Evolutionary conservation across 257 asterid genomes (phyloP), one percentile per base, ranked within the genome.

Genomic region (Apocynum venetum): DNA sequence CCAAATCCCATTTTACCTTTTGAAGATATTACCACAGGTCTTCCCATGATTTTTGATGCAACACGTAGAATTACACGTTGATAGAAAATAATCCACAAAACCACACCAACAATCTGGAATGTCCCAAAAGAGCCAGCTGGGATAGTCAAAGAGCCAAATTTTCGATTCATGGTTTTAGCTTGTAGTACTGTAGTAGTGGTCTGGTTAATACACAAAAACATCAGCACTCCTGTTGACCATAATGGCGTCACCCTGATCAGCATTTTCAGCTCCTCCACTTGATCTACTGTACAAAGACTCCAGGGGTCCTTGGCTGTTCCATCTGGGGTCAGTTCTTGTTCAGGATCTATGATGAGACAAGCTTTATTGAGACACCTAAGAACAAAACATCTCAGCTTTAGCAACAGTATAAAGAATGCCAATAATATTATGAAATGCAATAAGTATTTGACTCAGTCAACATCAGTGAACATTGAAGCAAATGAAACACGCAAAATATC

Each of bases 321-420:
- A n/a, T 86, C 85, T 3, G 82, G 20, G 19, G 82, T 83, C 67
- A 85, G 61, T 55, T 89, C 96, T 43, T 46, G 70, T 31, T 48
- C 78, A 3, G 84, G 83, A 79, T 89, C 89, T 78, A 57, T 76
- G 12, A 90, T 67, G 47, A 89, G 73, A 86, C 98, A 93, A 3
- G 96, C 97, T 80, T 89, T 90, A 51, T 92, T 93, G 36, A 90
- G 88, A 71, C 84, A 86, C 96, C 98, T 93, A 75, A 69, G 57
- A 75, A 40, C 35, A n/a, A 2, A 2, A 49, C 49, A 67, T 47
- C 56, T 3, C 36, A 51, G 49, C 25, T 61, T 65, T 75, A 8
- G 61, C 0, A 1, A 11, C 57, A 46, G 49, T 25, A 2, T 46
- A 6, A 46, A 59, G 73, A 70, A 46, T 2, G 64, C 36, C n/a